Conservation (phyloP, 371 early-diverging fungal species). For the Rhizopus delemar region DNA sequence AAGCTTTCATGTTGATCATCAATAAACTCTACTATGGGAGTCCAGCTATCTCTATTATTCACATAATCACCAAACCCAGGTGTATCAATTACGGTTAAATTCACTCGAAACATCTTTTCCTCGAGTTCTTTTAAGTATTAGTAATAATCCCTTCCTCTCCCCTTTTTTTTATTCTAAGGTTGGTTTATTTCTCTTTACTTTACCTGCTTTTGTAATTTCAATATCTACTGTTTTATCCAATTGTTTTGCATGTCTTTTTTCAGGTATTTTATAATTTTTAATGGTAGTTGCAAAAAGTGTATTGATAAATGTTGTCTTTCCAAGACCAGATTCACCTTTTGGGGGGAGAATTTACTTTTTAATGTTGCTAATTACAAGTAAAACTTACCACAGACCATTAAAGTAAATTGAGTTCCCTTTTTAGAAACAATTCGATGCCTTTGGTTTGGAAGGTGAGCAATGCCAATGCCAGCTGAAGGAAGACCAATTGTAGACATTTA, state of each 20-base stretch:
- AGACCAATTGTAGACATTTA: constrained; percentile 53
- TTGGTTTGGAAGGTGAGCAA: constrained; percentile 98
- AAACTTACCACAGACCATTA: constrained; percentile 92
- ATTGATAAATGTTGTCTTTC: constrained; percentile 87
- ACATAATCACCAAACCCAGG: constrained; percentile 91
- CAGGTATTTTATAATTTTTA: constrained; percentile 63
- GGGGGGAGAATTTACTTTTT: background rate
- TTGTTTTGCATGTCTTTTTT: constrained; percentile 56
- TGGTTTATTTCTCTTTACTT: constrained; percentile 1
- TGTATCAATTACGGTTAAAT: constrained; percentile 87
- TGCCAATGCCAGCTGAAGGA: constrained; percentile 78
- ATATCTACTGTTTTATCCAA: constrained; percentile 79
- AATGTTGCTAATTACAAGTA: background rate
- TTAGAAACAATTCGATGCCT: constrained; percentile 92
- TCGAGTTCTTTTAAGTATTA: constrained; percentile 73
- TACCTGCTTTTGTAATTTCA: constrained; percentile 74
- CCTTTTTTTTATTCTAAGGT: background rate
- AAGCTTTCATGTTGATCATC: constrained; percentile 93
- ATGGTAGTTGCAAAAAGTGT: constrained; percentile 76
- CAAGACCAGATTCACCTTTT: constrained; percentile 60
- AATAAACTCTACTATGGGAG: constrained; percentile 76
- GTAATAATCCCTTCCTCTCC: background rate
- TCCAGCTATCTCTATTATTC: constrained; percentile 70
- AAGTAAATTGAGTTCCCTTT: constrained; percentile 88
- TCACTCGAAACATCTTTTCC: constrained; percentile 94